Evolutionary conservation across 306 rosid genomes (phyloP), one percentile per base, ranked within the genome.

Genomic region (Trifolium pratense): DNA sequence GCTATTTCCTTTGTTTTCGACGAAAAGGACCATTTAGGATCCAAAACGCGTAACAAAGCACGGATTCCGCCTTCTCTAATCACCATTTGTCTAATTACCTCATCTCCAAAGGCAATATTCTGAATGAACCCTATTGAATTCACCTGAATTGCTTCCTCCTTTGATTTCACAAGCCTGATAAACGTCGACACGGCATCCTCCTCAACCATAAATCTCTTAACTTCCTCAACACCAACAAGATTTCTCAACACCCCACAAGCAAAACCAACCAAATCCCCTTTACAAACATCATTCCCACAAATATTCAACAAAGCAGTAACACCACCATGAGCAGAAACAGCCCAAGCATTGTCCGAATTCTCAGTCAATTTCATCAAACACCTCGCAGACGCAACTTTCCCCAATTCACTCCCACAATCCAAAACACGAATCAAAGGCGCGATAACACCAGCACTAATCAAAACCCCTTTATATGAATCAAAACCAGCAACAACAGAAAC

Each of bases 291-390:
- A 61, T 62, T 32, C 3, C 74, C 69, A 68, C 98, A 92, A 43
- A 89, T 85, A 46, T 89, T 93, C 64, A 91, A 84, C 82, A 93
- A 61, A 4, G 86, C 86, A 9, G 92, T 87, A 58, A 93, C 92
- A 70, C 98, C 98, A 1, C 98, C 98, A 37, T 93, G 98, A 71
- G 96, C 96, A 0, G 97, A 93, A 68, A 93, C 92, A 34, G 86
- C 87, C 98, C 98, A 93, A 69, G 92, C 93, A 65, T 90, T 93
- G 1, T 91, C 93, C 0, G 93, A 86, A 87, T 93, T 91, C 86
- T 86, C 92, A 1, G 98, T 93, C 23, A 91, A 61, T 71, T 90
- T 89, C 80, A 66, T 13, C 88, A 93, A 84, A 84, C 96, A 87
- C 79, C 84, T 91, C 0, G 86, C 86, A 9, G 96, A 75, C 17